Conservation (phyloP, 2,329 filamentous ascomycete species). For the Lachnellula arida region DNA sequence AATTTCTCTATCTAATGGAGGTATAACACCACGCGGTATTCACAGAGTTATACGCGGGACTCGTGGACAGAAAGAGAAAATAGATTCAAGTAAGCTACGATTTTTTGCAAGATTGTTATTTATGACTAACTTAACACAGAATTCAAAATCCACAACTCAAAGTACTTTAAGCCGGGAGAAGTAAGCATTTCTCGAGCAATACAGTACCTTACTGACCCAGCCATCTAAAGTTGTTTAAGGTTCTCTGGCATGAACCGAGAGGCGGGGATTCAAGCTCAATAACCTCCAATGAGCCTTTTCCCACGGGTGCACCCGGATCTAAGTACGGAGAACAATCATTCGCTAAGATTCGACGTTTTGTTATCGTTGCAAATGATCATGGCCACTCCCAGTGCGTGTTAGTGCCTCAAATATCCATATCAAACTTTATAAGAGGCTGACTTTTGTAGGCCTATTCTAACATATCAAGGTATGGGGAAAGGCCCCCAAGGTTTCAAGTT, state of each 20-base stretch:
- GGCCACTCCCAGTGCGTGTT: slow-evolving; percentile 19
- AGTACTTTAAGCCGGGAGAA: neutral
- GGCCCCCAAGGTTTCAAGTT: slow-evolving; percentile 13
- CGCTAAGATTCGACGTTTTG: too few relatives aligned
- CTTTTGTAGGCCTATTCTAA: slow-evolving; percentile 17
- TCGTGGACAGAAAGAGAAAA: neutral
- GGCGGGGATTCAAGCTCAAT: too few relatives aligned
- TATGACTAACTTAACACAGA: neutral
- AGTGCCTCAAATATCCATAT: neutral
- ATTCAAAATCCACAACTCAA: neutral
- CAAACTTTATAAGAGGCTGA: neutral
- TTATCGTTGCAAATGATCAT: neutral
- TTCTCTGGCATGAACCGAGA: neutral
- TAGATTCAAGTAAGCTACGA: neutral
- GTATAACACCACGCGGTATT: too few relatives aligned
- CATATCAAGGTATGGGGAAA: slow-evolving; percentile 18
- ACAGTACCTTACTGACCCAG: neutral
- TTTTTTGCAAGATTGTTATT: neutral
- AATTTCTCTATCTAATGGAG: too few relatives aligned
- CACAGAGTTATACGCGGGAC: neutral
- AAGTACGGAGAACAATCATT: too few relatives aligned
- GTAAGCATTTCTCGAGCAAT: neutral
- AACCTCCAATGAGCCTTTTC: too few relatives aligned
- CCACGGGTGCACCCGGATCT: too few relatives aligned
- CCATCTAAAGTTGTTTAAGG: neutral